Evolutionary conservation across 768 basidiomycete species (phyloP).

Genomic region (Lyophyllum semitale): DNA sequence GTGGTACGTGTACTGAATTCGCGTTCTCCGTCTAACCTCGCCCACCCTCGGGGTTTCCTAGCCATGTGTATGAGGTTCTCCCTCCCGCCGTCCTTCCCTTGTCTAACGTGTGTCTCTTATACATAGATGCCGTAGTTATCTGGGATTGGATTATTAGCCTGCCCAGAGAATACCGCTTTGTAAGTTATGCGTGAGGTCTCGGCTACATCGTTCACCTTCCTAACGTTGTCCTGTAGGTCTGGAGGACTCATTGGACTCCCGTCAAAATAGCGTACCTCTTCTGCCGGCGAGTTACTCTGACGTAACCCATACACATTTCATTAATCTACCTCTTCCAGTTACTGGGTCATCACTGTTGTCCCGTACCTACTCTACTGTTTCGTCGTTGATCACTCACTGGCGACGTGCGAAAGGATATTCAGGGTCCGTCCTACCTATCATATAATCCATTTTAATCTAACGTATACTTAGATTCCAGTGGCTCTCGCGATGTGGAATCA

Average conservation of each 20-base stretch:
- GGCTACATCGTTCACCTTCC: constrained; percentile 20
- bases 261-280: constrained; percentile 84
- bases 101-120: constrained; percentile 26
- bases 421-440: constrained; percentile 40
- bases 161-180: constrained; percentile 77
- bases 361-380: constrained; percentile 81
- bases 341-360: constrained; percentile 81
- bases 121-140: constrained; percentile 72
- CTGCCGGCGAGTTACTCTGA: constrained; percentile 62
- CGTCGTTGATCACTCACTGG: constrained; percentile 64
- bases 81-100: constrained; percentile 25
- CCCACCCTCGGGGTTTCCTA: constrained; percentile 37
- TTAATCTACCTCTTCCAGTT: constrained; percentile 41
- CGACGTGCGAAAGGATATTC: constrained; percentile 70
- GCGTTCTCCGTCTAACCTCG: constrained; percentile 20
- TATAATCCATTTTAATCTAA: not conserved
- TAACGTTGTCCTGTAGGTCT: constrained; percentile 49
- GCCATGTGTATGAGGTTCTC: constrained; percentile 64
- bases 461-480: constrained; percentile 62
- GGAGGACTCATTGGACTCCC: constrained; percentile 84
- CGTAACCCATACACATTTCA: constrained; percentile 10
- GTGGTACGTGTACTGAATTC: constrained; percentile 57
- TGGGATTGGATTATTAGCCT: constrained; percentile 88
- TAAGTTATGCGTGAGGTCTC: constrained; percentile 34
- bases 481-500: constrained; percentile 87